These are phyloP conservation scores for Kodamaea fungicola DNA, from an alignment of 1,139 yeast genomes.

Conservation along the genomic window DNA sequence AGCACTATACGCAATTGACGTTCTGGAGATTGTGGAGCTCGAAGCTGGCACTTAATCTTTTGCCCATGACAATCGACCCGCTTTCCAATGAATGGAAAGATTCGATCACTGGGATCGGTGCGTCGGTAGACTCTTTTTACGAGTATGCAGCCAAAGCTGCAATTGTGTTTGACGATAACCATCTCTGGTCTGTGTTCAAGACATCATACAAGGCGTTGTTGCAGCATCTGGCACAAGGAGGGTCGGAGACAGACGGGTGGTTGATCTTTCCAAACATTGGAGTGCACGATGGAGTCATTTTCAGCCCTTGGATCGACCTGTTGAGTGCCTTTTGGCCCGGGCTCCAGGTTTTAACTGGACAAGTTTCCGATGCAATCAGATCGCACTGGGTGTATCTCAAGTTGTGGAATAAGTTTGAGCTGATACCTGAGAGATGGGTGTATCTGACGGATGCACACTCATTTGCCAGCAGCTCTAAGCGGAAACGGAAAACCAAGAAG, in stretches of 20 bases:
- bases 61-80: conserved; percentile 80
- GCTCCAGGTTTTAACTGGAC: conserved; percentile 75
- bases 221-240: conserved; percentile 39
- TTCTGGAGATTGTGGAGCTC: conserved; percentile 71
- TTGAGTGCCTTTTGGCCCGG: conserved; percentile 90
- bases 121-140: conserved; percentile 89
- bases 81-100: conserved; percentile 55
- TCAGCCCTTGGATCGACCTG: conserved; percentile 77
- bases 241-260: conserved; percentile 38
- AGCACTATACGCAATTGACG: conserved; percentile 56
- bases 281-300: conserved; percentile 45
- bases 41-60: conserved; percentile 56
- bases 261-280: conserved; percentile 66
- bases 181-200: conserved; percentile 58
- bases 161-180: conserved; percentile 65
- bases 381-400: conserved; percentile 67
- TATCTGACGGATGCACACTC: conserved; percentile 16
- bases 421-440: conserved; percentile 87
- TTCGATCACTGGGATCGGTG: conserved; percentile 76
- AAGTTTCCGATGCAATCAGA: conserved; percentile 59
- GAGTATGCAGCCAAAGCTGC: conserved; percentile 83
- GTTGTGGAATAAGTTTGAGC: conserved; percentile 76
- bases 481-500: conserved; percentile 6
- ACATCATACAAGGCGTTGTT: conserved; percentile 57
- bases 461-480: not conserved